These are phyloP conservation scores for Ogataea corticis DNA, from an alignment of 805 yeast genomes.

Conservation along the genomic window DNA sequence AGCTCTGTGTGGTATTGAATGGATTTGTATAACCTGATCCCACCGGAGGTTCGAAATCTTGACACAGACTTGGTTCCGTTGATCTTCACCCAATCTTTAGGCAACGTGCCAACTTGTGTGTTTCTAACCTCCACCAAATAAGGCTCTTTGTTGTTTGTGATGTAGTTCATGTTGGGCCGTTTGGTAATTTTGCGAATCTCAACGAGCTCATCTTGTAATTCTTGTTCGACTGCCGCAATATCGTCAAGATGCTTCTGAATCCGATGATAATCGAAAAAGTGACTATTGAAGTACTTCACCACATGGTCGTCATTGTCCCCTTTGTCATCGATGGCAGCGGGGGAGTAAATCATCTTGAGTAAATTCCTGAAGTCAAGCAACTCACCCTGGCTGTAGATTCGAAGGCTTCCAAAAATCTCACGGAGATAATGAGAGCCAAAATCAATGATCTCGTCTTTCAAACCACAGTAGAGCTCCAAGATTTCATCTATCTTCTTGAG, in stretches of 20 bases:
- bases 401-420: slow-evolving; percentile 22
- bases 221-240: slow-evolving; percentile 45
- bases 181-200: slow-evolving; percentile 46
- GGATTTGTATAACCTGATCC: slow-evolving; percentile 49
- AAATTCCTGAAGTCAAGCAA: slow-evolving; percentile 34
- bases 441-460: slow-evolving; percentile 15
- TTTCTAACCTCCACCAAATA: slow-evolving; percentile 77
- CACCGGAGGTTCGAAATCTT: slow-evolving; percentile 68
- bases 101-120: slow-evolving; percentile 55
- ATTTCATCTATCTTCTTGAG: slow-evolving; percentile 47
- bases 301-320: slow-evolving; percentile 43
- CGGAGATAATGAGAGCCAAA: slow-evolving; percentile 26
- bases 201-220: slow-evolving; percentile 54
- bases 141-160: slow-evolving; percentile 62
- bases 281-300: slow-evolving; percentile 41
- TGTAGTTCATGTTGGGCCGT: slow-evolving; percentile 57
- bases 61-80: slow-evolving; percentile 68
- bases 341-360: slow-evolving; percentile 51
- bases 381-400: slow-evolving; percentile 12
- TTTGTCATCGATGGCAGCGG: slow-evolving; percentile 52
- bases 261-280: slow-evolving; percentile 40
- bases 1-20: slow-evolving; percentile 63
- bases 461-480: slow-evolving; percentile 29
- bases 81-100: slow-evolving; percentile 75
- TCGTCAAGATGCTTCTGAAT: slow-evolving; percentile 40